A percentile compares a stretch with the other conserved stretches of the same genome.
Evolutionary conservation across 495 filamentous ascomycete species (phyloP).

Genomic region (Podospora anserina): DNA sequence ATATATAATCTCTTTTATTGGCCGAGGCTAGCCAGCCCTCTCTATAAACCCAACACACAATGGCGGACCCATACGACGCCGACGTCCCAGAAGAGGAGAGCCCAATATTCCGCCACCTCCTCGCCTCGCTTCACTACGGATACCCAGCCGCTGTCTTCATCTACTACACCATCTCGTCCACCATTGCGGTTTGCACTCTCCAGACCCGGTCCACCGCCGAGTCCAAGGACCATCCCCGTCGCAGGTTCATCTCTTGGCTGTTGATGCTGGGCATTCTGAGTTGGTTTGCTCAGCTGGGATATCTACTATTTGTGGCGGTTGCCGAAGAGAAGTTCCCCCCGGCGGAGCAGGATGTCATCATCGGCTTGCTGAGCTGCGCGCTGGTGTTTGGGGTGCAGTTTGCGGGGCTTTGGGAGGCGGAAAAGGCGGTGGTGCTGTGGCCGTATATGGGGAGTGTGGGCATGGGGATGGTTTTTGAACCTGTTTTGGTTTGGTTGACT

Average conservation of each 20-base stretch:
- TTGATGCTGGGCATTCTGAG: slow-evolving; percentile 46
- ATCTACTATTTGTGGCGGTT: slow-evolving; percentile 40
- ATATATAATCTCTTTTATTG: background rate
- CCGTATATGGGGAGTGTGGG: slow-evolving; percentile 57
- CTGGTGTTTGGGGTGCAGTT: slow-evolving; percentile 55
- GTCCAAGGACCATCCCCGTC: slow-evolving; percentile 39
- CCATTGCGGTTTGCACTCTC: slow-evolving; percentile 53
- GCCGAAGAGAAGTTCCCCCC: slow-evolving; percentile 39
- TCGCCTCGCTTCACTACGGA: slow-evolving; percentile 49
- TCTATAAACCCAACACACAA: slow-evolving; percentile 6
- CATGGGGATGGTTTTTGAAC: slow-evolving; percentile 51
- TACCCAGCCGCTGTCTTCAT: slow-evolving; percentile 54
- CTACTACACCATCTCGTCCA: slow-evolving; percentile 53
- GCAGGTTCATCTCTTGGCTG: slow-evolving; percentile 45
- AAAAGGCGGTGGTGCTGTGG: slow-evolving; percentile 59
- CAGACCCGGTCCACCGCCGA: slow-evolving; percentile 40
- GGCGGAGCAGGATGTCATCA: slow-evolving; percentile 45
- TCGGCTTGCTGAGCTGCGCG: slow-evolving; percentile 52
- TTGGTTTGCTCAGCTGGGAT: slow-evolving; percentile 50
- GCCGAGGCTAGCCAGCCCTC: background rate
- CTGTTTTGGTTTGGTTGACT: slow-evolving; percentile 38
- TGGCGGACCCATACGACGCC: slow-evolving; percentile 23
- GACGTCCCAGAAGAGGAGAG: slow-evolving; percentile 7
- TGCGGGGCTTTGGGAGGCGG: slow-evolving; percentile 46
- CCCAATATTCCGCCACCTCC: slow-evolving; percentile 13